Conservation (phyloP, 2,329 filamentous ascomycete genomes). For the Metarhizium album region DNA sequence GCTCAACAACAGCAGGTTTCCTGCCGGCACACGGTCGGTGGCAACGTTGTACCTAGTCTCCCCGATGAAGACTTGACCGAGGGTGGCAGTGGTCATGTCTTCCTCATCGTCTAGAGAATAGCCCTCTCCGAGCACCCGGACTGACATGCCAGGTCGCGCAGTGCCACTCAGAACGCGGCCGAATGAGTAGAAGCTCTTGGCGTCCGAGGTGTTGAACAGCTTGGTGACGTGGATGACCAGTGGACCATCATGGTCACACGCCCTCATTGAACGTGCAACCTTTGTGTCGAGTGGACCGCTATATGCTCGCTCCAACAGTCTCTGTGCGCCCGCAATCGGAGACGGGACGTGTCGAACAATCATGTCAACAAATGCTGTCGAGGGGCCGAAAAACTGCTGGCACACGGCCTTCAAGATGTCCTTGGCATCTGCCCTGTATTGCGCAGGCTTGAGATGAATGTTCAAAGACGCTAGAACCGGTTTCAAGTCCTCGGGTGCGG, state of each 20-base stretch:
- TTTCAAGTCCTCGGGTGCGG: slow-evolving; percentile 76
- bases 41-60: slow-evolving; percentile 90
- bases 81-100: slow-evolving; percentile 83
- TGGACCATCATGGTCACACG: slow-evolving; percentile 81
- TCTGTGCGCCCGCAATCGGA: slow-evolving; percentile 64
- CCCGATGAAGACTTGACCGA: slow-evolving; percentile 79
- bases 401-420: slow-evolving; percentile 82
- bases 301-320: slow-evolving; percentile 76
- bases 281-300: slow-evolving; percentile 80
- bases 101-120: slow-evolving; percentile 97
- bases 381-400: slow-evolving; percentile 88
- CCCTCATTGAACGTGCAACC: slow-evolving; percentile 66
- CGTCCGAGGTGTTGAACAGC: slow-evolving; percentile 80
- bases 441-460: slow-evolving; percentile 81
- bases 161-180: slow-evolving; percentile 90
- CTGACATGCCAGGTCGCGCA: slow-evolving; percentile 67
- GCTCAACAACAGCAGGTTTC: slow-evolving; percentile 83
- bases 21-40: slow-evolving; percentile 83
- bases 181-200: slow-evolving; percentile 82
- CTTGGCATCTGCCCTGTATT: slow-evolving; percentile 83
- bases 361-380: slow-evolving; percentile 92
- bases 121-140: slow-evolving; percentile 86
- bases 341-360: slow-evolving; percentile 81
- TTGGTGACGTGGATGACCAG: slow-evolving; percentile 90
- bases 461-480: slow-evolving; percentile 67